Evolutionary conservation across 306 rosid species (phyloP), one percentile per base, ranked within the genome.

Genomic region (Vicia faba): DNA sequence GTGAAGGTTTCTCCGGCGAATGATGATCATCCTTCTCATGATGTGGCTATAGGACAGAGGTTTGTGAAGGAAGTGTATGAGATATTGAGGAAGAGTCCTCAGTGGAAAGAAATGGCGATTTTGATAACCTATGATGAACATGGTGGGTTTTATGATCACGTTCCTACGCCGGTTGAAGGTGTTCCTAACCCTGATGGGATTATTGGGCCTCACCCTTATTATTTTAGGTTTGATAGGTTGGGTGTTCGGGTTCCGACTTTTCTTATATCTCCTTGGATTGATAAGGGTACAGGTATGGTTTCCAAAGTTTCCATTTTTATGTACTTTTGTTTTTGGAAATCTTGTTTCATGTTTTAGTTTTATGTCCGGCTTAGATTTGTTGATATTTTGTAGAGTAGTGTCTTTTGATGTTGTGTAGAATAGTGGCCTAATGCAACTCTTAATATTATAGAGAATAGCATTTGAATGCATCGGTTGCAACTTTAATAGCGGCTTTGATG

Each of bases 21-120:
- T 41, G 98, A 92, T 18, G 96, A 92, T 11, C 98, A 92, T 35
- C 98, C 98, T 0, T 89, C 98, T n/a, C 98, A 92, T 45, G 96
- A 92, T 45, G 93, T 92, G 69, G 96, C 96, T 23, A 14, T 25
- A 1, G 98, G 96, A 45, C 98, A 92, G 88, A 83, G 50, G 79
- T 83, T 89, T 25, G 91, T 92, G 73, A 89, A 92, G 89, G 96
- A 89, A 71, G 96, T 92, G 35, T 92, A 92, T 54, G 98, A 92
- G 78, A 57, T 80, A 3, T 77, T 92, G 31, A 87, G 98, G 73
- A 79, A 77, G 8, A 89, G 96, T 66, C 98, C 98, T 11, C 98
- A 92, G 82, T 92, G 98, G 98, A 79, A 89, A 65, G 93, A 92
- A 60, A 89, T 84, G 87, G 96, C 96, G 0, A 10, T 92, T 51